Percentiles rank a stretch among this genome's conserved stretches.
Evolutionary conservation across 768 basidiomycete species (phyloP).

Genomic region (Mycena filopes): DNA sequence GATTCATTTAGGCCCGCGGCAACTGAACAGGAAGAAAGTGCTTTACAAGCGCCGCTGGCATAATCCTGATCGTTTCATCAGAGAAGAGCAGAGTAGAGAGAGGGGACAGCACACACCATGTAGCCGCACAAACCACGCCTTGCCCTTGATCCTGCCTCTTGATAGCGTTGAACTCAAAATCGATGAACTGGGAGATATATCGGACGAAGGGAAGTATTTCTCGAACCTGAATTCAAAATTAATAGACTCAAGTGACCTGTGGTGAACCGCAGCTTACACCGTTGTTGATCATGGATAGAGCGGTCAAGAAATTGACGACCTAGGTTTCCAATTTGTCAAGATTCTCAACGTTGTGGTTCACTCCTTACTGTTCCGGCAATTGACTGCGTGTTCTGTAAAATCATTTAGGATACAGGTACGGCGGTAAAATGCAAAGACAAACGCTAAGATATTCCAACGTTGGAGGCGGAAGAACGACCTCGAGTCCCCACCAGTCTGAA

Average conservation of each 20-base stretch:
- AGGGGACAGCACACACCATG: constrained; percentile 66
- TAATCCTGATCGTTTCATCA: constrained; percentile 58
- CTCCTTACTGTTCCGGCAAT: constrained; percentile 69
- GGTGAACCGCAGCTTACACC: constrained; percentile 49
- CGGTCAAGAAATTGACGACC: constrained; percentile 80
- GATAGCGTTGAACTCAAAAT: constrained; percentile 78
- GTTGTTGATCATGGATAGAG: constrained; percentile 71
- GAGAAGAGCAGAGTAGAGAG: background rate
- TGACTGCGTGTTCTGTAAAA: constrained; percentile 64
- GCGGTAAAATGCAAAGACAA: constrained; percentile 37
- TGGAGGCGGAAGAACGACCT: constrained; percentile 79
- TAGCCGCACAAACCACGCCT: constrained; percentile 90
- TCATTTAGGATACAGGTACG: background rate
- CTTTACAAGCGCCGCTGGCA: constrained; percentile 77
- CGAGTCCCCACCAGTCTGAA: constrained; percentile 92
- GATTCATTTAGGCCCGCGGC: constrained; percentile 7
- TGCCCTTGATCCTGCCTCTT: constrained; percentile 70
- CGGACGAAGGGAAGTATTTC: constrained; percentile 86
- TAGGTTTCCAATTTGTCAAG: too few species aligned
- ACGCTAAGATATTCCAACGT: constrained; percentile 70
- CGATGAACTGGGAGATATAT: constrained; percentile 82
- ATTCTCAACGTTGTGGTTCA: too few species aligned
- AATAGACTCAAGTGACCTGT: too few species aligned
- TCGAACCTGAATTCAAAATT: constrained; percentile 47
- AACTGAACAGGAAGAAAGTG: background rate